phyloP scores from a whole-genome alignment of 345 rosid species.

The Eutrema japonicum region DNA sequence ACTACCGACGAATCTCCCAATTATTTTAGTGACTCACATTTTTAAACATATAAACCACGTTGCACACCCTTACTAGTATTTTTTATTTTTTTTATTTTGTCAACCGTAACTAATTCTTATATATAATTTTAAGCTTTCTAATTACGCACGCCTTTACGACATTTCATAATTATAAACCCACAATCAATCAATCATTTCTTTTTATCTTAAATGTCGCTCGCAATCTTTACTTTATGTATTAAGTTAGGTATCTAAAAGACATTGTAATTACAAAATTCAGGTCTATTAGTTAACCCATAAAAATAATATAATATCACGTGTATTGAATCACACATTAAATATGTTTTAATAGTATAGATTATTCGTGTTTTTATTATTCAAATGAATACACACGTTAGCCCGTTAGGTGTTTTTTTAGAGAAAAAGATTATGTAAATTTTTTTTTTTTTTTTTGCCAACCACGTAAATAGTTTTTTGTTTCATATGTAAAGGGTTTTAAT shows the following conservation, averaged over 20 bases:
- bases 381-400: too few relatives aligned
- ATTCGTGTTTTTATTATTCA: too few relatives aligned
- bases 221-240: not conserved
- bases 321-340: not conserved
- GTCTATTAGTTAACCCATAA: not conserved
- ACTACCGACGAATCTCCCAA: slow-evolving; percentile 12
- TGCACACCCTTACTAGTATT: slow-evolving; percentile 23
- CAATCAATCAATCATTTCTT: not conserved
- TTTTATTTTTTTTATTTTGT: not conserved
- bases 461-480: not conserved
- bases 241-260: not conserved
- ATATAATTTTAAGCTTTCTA: slow-evolving; percentile 2
- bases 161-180: slow-evolving; percentile 9
- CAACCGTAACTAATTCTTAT: not conserved
- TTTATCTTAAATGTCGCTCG: not conserved
- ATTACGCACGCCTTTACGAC: slow-evolving; percentile 17
- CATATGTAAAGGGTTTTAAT: not conserved
- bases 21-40: slow-evolving; percentile 13
- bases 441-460: too few relatives aligned
- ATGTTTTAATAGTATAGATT: not conserved
- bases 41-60: slow-evolving; percentile 40
- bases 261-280: not conserved
- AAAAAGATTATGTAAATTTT: not conserved
- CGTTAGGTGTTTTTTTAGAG: not conserved
- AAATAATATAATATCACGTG: not conserved